Evolutionary conservation across 495 filamentous ascomycete genomes (phyloP).

Genomic region (Neurospora terricola): DNA sequence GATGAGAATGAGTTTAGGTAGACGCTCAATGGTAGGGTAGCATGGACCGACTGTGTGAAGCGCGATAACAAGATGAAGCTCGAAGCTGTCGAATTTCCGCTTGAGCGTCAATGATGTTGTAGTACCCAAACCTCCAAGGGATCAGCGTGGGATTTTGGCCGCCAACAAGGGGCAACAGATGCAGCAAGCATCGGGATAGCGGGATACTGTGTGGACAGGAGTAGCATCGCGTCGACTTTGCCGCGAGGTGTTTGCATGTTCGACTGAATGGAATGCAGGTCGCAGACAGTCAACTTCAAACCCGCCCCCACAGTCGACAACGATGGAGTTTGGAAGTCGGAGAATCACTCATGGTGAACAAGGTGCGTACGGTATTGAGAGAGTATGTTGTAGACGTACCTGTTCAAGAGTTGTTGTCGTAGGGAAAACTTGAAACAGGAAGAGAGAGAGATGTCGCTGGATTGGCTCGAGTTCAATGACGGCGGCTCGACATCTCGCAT

Average conservation of each 20-base stretch:
- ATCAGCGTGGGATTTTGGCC: neutral
- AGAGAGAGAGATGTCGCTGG: neutral
- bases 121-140: neutral
- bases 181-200: neutral
- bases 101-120: neutral
- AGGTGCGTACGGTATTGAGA: neutral
- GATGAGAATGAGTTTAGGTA: slow-evolving; percentile 7
- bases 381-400: neutral
- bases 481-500: neutral
- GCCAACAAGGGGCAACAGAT: neutral
- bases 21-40: neutral
- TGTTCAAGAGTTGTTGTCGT: neutral
- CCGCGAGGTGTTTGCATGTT: neutral
- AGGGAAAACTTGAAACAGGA: neutral
- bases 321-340: neutral
- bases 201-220: neutral
- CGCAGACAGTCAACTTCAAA: neutral
- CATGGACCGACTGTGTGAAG: neutral
- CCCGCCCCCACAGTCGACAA: neutral
- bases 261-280: neutral
- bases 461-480: neutral
- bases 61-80: neutral
- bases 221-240: neutral
- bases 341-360: neutral
- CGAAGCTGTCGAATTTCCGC: neutral